These are phyloP conservation scores for Poa pratensis DNA, from an alignment of 176 grass and related monocot species.

Conservation along the genomic window DNA sequence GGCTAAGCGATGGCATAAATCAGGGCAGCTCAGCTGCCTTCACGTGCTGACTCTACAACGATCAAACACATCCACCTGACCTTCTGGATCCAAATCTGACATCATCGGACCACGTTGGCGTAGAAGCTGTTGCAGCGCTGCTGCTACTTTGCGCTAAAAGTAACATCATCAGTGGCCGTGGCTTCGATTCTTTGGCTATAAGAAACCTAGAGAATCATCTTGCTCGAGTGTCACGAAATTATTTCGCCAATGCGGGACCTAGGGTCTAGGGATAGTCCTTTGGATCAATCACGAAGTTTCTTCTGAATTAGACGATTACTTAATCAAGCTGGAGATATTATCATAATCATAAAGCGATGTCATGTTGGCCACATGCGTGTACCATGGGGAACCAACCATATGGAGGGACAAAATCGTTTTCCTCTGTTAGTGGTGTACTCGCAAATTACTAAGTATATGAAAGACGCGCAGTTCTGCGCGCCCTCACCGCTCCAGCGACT, in stretches of 20 bases:
- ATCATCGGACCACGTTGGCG: background rate
- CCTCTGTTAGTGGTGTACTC: background rate
- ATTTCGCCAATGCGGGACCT: background rate
- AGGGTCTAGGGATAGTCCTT: background rate
- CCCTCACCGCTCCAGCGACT: too few relatives aligned
- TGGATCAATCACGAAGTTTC: background rate
- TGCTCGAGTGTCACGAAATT: background rate
- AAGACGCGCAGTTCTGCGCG: too few relatives aligned
- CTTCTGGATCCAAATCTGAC: constrained; percentile 16
- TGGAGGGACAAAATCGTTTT: background rate
- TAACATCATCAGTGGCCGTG: background rate
- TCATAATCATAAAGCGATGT: background rate
- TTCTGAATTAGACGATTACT: background rate
- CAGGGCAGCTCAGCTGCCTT: background rate
- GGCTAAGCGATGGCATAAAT: background rate
- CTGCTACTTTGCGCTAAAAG: background rate
- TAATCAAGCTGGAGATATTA: background rate
- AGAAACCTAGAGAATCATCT: constrained; percentile 21
- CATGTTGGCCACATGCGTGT: background rate
- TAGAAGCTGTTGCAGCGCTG: background rate
- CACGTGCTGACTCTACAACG: background rate
- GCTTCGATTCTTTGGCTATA: background rate
- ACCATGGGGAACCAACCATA: background rate
- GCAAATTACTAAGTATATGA: too few relatives aligned
- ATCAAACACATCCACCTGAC: background rate